Base-by-base conservation (phyloP, 345 rosid species). In the Citrus trifoliata region DNA sequence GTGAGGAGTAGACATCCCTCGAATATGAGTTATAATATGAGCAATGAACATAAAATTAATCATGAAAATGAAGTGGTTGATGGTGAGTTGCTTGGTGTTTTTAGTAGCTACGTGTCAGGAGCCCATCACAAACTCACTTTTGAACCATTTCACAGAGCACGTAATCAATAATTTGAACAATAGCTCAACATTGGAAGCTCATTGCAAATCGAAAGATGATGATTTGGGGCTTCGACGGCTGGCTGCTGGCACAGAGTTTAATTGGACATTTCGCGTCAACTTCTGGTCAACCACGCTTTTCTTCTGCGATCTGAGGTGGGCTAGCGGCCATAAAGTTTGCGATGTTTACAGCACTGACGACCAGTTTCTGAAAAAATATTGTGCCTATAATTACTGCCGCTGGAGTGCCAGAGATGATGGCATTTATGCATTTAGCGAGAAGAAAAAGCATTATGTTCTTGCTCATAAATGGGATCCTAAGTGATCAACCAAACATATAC, bases 131-230 rank as follows among this genome's bases (percentile, higher is more conserved):
- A 30, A 53, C 58, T 27, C 74, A 10, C 10, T 76, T 61, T 28
- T 81, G 2, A 66, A 46, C 28, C 35, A 12, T 0, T 71, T 13
- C 37, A 69, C 25, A 16, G 78, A 71, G n/a, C 71, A 40, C 27
- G 32, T 83, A 21, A 19, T 59, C 71, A 78, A 80, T 10, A 40
- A n/a, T 28, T 38, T 80, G 1, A 33, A 55, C 0, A 40, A 40
- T 40, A 46, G 48, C 18, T 28, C 75, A 7, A 66, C 38, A 2
- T 32, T 82, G 5, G 61, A 66, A 9, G 80, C 51, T 7, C 80
- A 76, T 3, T 82, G 85, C 59, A 56, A 28, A 27, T 82, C 82
- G 24, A 25, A 12, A 32, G 64, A 82, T n/a, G 70, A 79, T 1
- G 82, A 82, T 66, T 62, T 82, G 6, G 76, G 79, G 10, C 10